These are phyloP conservation scores for Phytophthora cactorum DNA, from an alignment of 352 stramenopile genomes.

Conservation along the genomic window DNA sequence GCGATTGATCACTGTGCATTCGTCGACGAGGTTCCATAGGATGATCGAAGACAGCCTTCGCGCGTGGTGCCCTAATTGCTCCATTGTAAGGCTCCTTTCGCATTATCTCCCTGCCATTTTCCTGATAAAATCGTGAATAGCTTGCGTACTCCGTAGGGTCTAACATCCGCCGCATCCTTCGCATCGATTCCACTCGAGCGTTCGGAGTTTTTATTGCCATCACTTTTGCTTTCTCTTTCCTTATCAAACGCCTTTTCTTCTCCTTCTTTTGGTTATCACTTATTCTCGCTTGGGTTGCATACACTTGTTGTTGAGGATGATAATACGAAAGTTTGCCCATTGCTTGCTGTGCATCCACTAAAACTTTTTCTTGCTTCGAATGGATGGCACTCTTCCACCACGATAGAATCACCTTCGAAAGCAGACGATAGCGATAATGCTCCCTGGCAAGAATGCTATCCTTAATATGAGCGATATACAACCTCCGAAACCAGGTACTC, in stretches of 20 bases:
- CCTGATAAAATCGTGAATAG: slow-evolving; percentile 31
- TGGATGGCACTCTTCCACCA: slow-evolving; percentile 61
- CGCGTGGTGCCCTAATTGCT: not conserved
- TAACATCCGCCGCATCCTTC: slow-evolving; percentile 44
- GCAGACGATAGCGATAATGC: slow-evolving; percentile 25
- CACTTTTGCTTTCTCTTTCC: slow-evolving; percentile 9
- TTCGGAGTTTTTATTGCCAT: not conserved
- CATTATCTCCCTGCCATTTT: slow-evolving; percentile 1
- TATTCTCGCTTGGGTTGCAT: slow-evolving; percentile 7
- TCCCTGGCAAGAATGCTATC: slow-evolving; percentile 7
- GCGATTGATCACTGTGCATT: not conserved
- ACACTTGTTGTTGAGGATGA: slow-evolving; percentile 35
- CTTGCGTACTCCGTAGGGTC: slow-evolving; percentile 32
- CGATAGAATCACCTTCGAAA: slow-evolving; percentile 22
- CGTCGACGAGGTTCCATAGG: not conserved
- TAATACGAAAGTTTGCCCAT: slow-evolving; percentile 50
- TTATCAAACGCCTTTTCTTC: slow-evolving; percentile 5
- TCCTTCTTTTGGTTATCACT: slow-evolving; percentile 6
- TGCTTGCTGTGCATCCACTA: slow-evolving; percentile 43
- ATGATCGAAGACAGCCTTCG: not conserved
- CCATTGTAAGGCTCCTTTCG: not conserved
- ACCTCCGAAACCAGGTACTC: slow-evolving; percentile 29
- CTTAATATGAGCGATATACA: slow-evolving; percentile 9
- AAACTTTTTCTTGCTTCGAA: slow-evolving; percentile 56
- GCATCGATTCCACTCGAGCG: slow-evolving; percentile 19